Conservation (phyloP, 2,329 filamentous ascomycete species). For the Aciculosporium take region DNA sequence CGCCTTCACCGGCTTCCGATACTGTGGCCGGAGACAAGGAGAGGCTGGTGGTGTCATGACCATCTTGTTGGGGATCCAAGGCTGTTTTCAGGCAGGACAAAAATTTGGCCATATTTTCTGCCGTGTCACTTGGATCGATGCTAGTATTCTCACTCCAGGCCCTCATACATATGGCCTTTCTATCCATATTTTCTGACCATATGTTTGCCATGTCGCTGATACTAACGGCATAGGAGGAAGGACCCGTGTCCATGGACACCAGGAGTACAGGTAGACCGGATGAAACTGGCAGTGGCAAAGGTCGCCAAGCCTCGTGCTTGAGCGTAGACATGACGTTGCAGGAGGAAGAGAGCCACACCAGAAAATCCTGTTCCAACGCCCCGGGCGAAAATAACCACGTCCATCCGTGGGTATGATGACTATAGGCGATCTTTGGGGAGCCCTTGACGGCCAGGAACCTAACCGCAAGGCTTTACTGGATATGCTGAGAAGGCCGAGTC, state of each 20-base stretch:
- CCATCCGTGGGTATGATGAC: background rate
- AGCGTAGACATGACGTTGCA: slow-evolving; percentile 14
- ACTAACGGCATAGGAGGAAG: slow-evolving; percentile 46
- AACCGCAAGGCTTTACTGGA: slow-evolving; percentile 1
- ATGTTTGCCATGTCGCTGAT: slow-evolving; percentile 59
- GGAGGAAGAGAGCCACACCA: background rate
- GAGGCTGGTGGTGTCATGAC: slow-evolving; percentile 31
- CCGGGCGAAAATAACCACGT: background rate
- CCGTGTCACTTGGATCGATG: slow-evolving; percentile 59
- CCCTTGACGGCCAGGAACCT: background rate
- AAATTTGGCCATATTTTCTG: slow-evolving; percentile 52
- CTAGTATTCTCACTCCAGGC: slow-evolving; percentile 49
- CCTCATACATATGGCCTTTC: slow-evolving; percentile 46
- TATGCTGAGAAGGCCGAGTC: slow-evolving; percentile 5
- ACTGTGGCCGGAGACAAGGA: slow-evolving; percentile 22
- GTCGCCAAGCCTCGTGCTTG: slow-evolving; percentile 26
- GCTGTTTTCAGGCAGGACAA: slow-evolving; percentile 45
- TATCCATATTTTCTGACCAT: slow-evolving; percentile 55
- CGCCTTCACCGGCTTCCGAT: slow-evolving; percentile 23
- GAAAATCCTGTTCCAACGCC: background rate
- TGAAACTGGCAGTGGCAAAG: slow-evolving; percentile 18
- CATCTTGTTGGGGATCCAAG: slow-evolving; percentile 31
- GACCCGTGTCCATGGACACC: slow-evolving; percentile 41
- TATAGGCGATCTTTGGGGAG: background rate
- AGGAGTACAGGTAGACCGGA: slow-evolving; percentile 44